These are phyloP conservation scores for Spirogloea muscicola DNA, from an alignment of 139 green algal species.

Conservation along the genomic window DNA sequence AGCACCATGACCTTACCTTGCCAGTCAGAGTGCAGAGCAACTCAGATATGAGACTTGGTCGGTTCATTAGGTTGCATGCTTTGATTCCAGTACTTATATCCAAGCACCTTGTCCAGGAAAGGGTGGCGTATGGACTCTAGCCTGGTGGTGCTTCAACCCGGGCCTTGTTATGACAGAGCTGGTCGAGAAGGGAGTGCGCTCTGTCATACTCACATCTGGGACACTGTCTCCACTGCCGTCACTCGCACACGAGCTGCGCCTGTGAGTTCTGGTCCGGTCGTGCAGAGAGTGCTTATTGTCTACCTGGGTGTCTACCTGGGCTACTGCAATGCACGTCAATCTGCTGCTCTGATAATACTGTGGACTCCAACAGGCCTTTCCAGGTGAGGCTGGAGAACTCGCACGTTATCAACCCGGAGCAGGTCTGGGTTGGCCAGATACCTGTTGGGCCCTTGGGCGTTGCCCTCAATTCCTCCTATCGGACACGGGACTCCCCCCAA, in stretches of 20 bases:
- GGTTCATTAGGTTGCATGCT: too few relatives aligned
- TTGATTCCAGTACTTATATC: too few relatives aligned
- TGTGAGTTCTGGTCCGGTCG: conserved; percentile 40
- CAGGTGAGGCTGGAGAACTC: conserved; percentile 88
- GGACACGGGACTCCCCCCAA: conserved; percentile 57
- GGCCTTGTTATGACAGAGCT: conserved; percentile 64
- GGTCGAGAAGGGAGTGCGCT: conserved; percentile 53
- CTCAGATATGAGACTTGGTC: too few relatives aligned
- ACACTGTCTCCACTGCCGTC: conserved; percentile 82
- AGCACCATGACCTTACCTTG: too few relatives aligned
- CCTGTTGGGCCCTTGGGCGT: conserved; percentile 65
- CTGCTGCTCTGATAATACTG: too few relatives aligned
- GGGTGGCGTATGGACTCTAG: conserved; percentile 66
- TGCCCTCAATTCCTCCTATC: conserved; percentile 80
- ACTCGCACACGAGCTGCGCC: conserved; percentile 82
- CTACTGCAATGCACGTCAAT: not conserved
- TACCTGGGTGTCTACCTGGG: not conserved
- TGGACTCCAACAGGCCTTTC: conserved; percentile 71
- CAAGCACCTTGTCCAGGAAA: too few relatives aligned
- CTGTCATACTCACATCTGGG: conserved; percentile 84
- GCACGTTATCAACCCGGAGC: conserved; percentile 75
- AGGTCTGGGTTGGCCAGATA: conserved; percentile 86
- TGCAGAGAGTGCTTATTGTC: not conserved
- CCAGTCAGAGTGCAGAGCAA: too few relatives aligned
- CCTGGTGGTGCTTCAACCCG: conserved; percentile 88